Evolutionary conservation across 2,329 filamentous ascomycete species (phyloP).

Genomic region (Zelopaecilomyces penicillatus): DNA sequence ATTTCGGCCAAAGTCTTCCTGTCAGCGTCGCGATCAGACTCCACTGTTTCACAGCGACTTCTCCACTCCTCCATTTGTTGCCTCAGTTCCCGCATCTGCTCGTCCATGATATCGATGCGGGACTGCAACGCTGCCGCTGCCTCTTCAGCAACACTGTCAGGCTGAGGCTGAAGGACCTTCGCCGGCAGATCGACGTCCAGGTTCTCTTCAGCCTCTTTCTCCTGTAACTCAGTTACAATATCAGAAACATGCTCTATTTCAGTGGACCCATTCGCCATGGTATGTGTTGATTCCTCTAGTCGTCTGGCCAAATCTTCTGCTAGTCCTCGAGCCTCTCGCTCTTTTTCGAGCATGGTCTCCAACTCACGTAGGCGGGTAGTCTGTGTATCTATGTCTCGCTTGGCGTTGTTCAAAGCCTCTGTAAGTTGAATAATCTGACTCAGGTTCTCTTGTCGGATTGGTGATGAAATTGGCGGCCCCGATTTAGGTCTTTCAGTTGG

Average conservation of each 20-base stretch:
- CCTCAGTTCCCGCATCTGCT: constrained; percentile 74
- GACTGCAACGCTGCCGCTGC: constrained; percentile 40
- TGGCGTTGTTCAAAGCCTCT: constrained; percentile 74
- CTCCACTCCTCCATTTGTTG: constrained; percentile 72
- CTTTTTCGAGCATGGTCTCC: constrained; percentile 63
- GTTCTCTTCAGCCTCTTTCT: constrained; percentile 1
- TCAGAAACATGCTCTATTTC: constrained; percentile 3
- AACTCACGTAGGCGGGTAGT: constrained; percentile 70
- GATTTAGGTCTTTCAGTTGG: constrained; percentile 68
- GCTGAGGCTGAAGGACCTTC: neutral
- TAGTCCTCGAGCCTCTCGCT: constrained; percentile 71
- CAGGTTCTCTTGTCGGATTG: constrained; percentile 48
- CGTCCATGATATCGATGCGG: constrained; percentile 66
- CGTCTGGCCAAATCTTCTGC: constrained; percentile 75
- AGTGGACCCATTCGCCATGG: constrained; percentile 21
- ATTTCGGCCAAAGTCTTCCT: constrained; percentile 77
- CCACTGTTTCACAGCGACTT: constrained; percentile 69
- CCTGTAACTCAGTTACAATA: constrained; percentile 12
- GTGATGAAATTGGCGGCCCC: constrained; percentile 43
- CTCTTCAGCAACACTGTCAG: constrained; percentile 14
- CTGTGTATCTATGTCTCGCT: constrained; percentile 81
- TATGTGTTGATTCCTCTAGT: constrained; percentile 48
- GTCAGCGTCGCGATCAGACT: constrained; percentile 64
- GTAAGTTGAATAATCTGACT: constrained; percentile 78
- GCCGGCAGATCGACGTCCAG: neutral